These are phyloP conservation scores for Fusarium xylarioides DNA, from an alignment of 2,329 filamentous ascomycete species.

Conservation along the genomic window DNA sequence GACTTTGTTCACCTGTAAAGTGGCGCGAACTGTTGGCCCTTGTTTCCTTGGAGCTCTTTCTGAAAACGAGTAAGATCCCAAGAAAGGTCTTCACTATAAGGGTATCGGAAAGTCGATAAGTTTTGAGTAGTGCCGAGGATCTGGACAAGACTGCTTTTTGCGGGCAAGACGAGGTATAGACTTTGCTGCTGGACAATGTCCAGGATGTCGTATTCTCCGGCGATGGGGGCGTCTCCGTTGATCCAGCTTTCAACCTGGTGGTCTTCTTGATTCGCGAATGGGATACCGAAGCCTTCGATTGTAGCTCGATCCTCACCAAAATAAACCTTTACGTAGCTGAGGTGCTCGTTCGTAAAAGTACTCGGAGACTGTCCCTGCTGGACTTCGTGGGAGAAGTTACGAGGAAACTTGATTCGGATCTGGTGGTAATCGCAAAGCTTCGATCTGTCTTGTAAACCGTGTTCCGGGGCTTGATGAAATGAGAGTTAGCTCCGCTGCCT, in stretches of 20 bases:
- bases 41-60: not conserved
- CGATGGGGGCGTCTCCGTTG: not conserved
- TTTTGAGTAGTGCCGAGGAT: not conserved
- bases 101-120: not conserved
- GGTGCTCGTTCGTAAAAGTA: not conserved
- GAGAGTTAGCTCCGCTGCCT: not conserved
- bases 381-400: not conserved
- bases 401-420: not conserved
- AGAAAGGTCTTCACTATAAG: not conserved
- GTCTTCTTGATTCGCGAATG: conserved; percentile 1
- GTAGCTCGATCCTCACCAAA: not conserved
- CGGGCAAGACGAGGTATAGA: not conserved
- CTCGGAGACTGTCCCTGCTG: not conserved
- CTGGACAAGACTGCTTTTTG: not conserved
- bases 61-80: not conserved
- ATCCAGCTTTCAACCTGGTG: conserved; percentile 5
- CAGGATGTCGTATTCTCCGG: not conserved
- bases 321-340: not conserved
- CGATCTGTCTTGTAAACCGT: not conserved
- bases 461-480: not conserved
- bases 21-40: not conserved
- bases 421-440: not conserved
- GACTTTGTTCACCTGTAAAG: not conserved
- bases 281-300: not conserved
- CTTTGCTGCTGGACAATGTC: not conserved